Evolutionary conservation across 805 yeast species (phyloP).

Genomic region (Isabelozyma gotoi): DNA sequence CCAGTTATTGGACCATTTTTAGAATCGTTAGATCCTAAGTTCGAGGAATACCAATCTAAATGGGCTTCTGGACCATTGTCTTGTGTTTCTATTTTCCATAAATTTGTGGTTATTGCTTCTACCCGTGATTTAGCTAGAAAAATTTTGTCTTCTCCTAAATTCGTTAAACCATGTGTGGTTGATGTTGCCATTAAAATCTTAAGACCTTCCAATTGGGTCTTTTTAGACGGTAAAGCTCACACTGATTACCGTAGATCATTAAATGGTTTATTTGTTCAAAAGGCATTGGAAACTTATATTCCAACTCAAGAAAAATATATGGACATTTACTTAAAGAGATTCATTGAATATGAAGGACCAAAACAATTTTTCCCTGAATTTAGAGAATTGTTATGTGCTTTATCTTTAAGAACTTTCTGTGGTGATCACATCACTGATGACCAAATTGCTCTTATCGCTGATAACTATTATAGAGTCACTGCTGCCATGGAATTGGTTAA

Average conservation of each 20-base stretch:
- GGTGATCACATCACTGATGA: constrained; percentile 93
- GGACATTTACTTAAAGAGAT: constrained; percentile 75
- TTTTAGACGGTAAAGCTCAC: constrained; percentile 93
- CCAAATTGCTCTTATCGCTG: constrained; percentile 85
- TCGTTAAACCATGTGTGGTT: constrained; percentile 95
- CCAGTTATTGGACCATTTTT: constrained; percentile 96
- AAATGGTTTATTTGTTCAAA: constrained; percentile 83
- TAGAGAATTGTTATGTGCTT: constrained; percentile 94
- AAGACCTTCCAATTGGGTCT: constrained; percentile 97
- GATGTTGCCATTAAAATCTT: constrained; percentile 93
- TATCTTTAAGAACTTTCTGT: constrained; percentile 90
- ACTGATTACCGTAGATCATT: constrained; percentile 88
- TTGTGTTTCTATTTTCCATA: constrained; percentile 97
- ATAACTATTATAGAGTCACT: constrained; percentile 87
- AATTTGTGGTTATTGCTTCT: constrained; percentile 93
- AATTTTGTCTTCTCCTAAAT: constrained; percentile 78
- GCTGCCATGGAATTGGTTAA: constrained; percentile 96
- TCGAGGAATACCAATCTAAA: constrained; percentile 87
- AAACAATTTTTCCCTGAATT: constrained; percentile 85
- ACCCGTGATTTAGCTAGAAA: constrained; percentile 86
- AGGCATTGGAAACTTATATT: constrained; percentile 79
- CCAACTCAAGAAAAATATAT: constrained; percentile 83
- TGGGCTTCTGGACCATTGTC: constrained; percentile 95
- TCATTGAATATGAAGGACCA: constrained; percentile 64
- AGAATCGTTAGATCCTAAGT: constrained; percentile 92